These are phyloP conservation scores for Cladosporium sp. DNA, from an alignment of 2,329 filamentous ascomycete species.

Conservation along the genomic window DNA sequence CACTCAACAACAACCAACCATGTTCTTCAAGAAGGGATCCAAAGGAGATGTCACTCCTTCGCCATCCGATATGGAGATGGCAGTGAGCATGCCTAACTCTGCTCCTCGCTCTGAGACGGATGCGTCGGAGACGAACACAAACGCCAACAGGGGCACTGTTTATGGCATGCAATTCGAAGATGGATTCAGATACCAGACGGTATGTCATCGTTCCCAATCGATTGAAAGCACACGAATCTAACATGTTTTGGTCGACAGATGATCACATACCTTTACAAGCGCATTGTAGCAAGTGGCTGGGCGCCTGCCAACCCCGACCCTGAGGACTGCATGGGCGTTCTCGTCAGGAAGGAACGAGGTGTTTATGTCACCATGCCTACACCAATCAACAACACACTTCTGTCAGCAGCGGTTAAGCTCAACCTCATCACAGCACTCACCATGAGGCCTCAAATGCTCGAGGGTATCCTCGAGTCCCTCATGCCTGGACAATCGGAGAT, in stretches of 20 bases:
- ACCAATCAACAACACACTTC: slow-evolving; percentile 9
- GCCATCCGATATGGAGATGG: background rate
- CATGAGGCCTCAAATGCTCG: slow-evolving; percentile 15
- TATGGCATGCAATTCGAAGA: slow-evolving; percentile 9
- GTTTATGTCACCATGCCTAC: slow-evolving; percentile 6
- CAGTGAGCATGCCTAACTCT: background rate
- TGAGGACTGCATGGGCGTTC: slow-evolving; percentile 13
- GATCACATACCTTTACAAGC: slow-evolving; percentile 14
- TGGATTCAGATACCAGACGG: slow-evolving; percentile 13
- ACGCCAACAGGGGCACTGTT: background rate
- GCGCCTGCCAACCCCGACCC: slow-evolving; percentile 4
- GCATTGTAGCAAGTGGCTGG: slow-evolving; percentile 8
- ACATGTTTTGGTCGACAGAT: background rate
- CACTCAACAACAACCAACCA: background rate
- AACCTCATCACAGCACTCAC: slow-evolving; percentile 11
- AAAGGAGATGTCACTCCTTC: background rate
- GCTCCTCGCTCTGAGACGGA: background rate
- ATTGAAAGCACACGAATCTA: background rate
- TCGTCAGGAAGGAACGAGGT: slow-evolving; percentile 8
- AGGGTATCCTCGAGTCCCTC: slow-evolving; percentile 3
- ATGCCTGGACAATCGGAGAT: slow-evolving; percentile 3
- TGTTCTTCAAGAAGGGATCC: background rate
- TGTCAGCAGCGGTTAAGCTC: slow-evolving; percentile 4
- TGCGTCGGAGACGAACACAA: background rate
- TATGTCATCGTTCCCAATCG: background rate